Percentiles rank a stretch among this genome's conserved stretches.
These are phyloP conservation scores for Rhizoctonia solani DNA, from an alignment of 1,284 basidiomycete genomes.

Conservation along the genomic window DNA sequence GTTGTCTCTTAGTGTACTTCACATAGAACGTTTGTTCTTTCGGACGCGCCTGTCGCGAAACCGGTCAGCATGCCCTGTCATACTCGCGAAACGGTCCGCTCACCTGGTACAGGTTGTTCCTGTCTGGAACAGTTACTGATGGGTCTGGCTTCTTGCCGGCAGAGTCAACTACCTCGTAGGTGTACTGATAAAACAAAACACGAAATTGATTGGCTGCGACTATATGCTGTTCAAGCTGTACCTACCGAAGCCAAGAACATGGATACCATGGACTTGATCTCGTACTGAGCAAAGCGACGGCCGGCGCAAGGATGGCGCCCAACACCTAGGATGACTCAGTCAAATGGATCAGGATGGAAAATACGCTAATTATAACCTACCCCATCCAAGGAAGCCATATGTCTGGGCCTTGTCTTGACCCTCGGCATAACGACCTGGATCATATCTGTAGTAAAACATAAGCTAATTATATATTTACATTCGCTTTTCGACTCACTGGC, in stretches of 20 bases:
- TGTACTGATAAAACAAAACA: not conserved
- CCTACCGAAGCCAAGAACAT: slow-evolving; percentile 6
- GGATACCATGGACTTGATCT: slow-evolving; percentile 14
- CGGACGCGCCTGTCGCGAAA: not conserved
- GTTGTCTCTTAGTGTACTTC: too few species aligned
- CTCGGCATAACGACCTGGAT: not conserved
- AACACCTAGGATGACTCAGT: not conserved
- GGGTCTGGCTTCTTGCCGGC: slow-evolving; percentile 1
- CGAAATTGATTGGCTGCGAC: not conserved
- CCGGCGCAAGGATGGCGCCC: slow-evolving; percentile 17
- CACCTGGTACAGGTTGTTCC: slow-evolving; percentile 28
- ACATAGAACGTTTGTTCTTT: too few species aligned
- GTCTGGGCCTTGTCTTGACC: slow-evolving; percentile 20
- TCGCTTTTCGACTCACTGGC: not conserved
- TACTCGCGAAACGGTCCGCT: not conserved
- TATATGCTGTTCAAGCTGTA: not conserved
- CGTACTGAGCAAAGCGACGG: slow-evolving; percentile 17
- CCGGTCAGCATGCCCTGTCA: not conserved
- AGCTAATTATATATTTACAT: not conserved
- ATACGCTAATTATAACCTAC: not conserved
- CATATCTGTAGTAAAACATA: not conserved
- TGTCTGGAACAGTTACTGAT: slow-evolving; percentile 4
- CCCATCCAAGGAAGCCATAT: slow-evolving; percentile 20
- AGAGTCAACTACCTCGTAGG: not conserved
- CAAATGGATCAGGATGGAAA: not conserved